Percentiles rank a stretch among this genome's conserved stretches.
Conservation (phyloP, 1,139 yeast species). For the Blastobotrys serpentis region DNA sequence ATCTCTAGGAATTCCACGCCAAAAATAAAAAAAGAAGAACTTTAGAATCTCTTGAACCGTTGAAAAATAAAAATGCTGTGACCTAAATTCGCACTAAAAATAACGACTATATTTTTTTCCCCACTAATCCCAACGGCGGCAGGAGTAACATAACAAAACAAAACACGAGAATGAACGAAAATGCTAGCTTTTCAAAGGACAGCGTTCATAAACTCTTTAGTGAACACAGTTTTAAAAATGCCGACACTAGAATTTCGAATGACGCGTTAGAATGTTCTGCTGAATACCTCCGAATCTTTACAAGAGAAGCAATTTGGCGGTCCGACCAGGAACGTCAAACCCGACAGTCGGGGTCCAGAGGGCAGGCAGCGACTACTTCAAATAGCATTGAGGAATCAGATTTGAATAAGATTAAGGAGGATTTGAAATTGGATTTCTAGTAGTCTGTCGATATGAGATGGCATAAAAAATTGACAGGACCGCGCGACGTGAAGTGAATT, state of each 20-base stretch:
- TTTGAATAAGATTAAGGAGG: constrained; percentile 28
- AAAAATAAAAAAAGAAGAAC: too few species aligned
- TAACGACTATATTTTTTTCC: too few species aligned
- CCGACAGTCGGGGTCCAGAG: constrained; percentile 9
- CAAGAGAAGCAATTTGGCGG: constrained; percentile 37
- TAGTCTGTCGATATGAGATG: too few species aligned
- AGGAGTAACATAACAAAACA: too few species aligned
- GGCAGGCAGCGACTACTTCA: constrained; percentile 14
- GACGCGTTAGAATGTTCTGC: constrained; percentile 31
- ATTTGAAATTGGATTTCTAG: constrained; percentile 30
- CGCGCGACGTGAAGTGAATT: too few species aligned
- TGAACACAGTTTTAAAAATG: constrained; percentile 27
- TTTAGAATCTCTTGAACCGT: too few species aligned
- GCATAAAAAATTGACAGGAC: too few species aligned
- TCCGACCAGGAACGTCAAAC: constrained; percentile 28
- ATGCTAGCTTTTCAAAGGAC: neutral
- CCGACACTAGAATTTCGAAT: constrained; percentile 30
- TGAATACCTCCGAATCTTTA: constrained; percentile 35
- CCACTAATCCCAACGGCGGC: too few species aligned
- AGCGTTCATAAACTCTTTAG: neutral
- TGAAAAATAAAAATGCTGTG: too few species aligned
- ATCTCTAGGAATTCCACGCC: too few species aligned
- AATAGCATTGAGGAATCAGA: constrained; percentile 26
- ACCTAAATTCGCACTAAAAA: too few species aligned
- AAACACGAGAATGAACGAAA: neutral